Evolutionary conservation across 2,329 filamentous ascomycete species (phyloP).

Genomic region (Zymoseptoria passerinii): DNA sequence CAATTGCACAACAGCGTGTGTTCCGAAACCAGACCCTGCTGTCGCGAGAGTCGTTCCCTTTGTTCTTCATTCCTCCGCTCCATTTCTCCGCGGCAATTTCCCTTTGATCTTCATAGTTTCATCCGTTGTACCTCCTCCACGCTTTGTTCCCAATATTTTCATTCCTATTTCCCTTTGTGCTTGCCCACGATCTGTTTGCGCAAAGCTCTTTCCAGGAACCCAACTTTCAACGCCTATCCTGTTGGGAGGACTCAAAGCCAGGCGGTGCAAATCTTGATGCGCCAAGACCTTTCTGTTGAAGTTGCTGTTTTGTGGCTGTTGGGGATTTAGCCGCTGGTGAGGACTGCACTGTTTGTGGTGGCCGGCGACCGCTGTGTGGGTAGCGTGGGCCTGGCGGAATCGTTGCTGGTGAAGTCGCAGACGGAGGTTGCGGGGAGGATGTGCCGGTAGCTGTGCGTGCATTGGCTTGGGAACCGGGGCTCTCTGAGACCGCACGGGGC

Average conservation of each 20-base stretch:
- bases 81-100: neutral
- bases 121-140: neutral
- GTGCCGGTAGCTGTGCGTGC: neutral
- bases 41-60: neutral
- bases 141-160: neutral
- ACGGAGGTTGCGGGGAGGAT: neutral
- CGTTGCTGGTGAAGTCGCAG: neutral
- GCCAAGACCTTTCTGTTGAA: neutral
- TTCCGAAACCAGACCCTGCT: neutral
- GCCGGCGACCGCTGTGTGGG: neutral
- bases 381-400: neutral
- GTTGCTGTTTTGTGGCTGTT: neutral
- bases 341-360: neutral
- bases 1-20: neutral
- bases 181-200: too few species aligned
- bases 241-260: neutral
- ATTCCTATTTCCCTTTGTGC: neutral
- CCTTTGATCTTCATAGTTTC: neutral
- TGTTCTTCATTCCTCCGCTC: neutral
- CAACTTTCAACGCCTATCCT: too few species aligned
- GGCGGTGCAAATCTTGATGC: neutral
- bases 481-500: neutral
- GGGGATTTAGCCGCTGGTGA: neutral
- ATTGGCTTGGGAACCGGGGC: neutral
- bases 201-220: too few species aligned